Percentiles rank a stretch among this genome's conserved stretches.
These are phyloP conservation scores for Parachlorella kessleri DNA, from an alignment of 139 green algal species.

Conservation along the genomic window DNA sequence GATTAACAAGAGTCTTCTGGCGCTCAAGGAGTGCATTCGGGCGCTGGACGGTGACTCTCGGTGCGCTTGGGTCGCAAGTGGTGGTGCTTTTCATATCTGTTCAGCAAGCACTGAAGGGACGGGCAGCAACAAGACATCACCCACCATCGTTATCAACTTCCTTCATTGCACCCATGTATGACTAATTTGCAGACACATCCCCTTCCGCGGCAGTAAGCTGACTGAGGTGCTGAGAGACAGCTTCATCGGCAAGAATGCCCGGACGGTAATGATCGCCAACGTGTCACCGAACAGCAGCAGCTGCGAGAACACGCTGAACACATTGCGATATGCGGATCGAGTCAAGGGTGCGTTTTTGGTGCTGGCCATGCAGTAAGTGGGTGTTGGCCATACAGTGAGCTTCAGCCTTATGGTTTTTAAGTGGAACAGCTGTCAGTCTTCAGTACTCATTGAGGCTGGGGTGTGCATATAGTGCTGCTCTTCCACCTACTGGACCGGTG, in stretches of 20 bases:
- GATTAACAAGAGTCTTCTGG: conserved; percentile 98
- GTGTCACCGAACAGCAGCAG: conserved; percentile 84
- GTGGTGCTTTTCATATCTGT: no score
- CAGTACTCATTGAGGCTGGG: no score
- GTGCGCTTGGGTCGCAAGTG: neutral
- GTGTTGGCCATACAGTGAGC: no score
- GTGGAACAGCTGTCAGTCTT: no score
- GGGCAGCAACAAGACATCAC: no score
- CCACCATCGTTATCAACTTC: neutral
- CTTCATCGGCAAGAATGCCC: conserved; percentile 68
- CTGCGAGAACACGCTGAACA: conserved; percentile 99
- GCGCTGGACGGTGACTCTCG: conserved; percentile 87
- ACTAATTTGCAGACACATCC: conserved; percentile 76
- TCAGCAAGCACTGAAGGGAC: no score
- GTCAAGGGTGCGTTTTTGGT: no score
- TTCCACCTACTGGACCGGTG: no score
- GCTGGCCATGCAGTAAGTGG: no score
- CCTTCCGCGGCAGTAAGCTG: conserved; percentile 95
- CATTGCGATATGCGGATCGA: conserved; percentile 95
- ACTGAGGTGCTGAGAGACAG: conserved; percentile 74
- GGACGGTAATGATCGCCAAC: conserved; percentile 99
- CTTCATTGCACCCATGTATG: neutral
- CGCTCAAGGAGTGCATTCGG: conserved; percentile 96
- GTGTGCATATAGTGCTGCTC: no score
- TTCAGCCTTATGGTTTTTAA: no score